A percentile compares a stretch with the other conserved stretches of the same genome.
These are phyloP conservation scores for Roridomyces roridus DNA, from an alignment of 768 basidiomycete genomes.

Conservation along the genomic window DNA sequence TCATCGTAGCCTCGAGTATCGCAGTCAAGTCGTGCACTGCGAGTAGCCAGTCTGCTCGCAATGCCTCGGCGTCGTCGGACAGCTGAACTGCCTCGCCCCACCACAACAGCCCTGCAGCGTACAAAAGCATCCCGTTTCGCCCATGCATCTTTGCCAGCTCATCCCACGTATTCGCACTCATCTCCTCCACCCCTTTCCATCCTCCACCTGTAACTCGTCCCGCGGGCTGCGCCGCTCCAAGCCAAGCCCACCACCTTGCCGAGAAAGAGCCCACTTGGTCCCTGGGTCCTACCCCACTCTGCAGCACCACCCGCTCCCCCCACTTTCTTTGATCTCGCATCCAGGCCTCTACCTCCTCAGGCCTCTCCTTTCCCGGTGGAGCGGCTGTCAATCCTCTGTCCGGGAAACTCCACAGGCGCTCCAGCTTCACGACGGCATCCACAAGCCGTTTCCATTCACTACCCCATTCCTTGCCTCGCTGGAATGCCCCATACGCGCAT, in stretches of 20 bases:
- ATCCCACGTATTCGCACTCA: background rate
- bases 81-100: background rate
- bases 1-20: background rate
- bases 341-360: background rate
- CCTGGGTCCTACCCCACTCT: background rate
- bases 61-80: background rate
- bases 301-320: background rate
- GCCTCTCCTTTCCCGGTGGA: background rate
- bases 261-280: background rate
- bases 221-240: background rate
- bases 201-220: background rate
- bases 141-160: background rate
- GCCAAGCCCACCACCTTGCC: background rate
- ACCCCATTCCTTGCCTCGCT: background rate
- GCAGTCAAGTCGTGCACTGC: background rate
- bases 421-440: background rate
- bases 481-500: background rate
- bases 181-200: background rate
- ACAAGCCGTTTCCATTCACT: background rate
- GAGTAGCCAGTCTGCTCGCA: background rate
- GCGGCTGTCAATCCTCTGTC: background rate
- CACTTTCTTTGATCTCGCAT: background rate
- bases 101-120: background rate
- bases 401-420: background rate
- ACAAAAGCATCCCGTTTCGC: background rate